Evolutionary conservation across 164 flowering plant species (phyloP).

Genomic region (Saururus chinensis): DNA sequence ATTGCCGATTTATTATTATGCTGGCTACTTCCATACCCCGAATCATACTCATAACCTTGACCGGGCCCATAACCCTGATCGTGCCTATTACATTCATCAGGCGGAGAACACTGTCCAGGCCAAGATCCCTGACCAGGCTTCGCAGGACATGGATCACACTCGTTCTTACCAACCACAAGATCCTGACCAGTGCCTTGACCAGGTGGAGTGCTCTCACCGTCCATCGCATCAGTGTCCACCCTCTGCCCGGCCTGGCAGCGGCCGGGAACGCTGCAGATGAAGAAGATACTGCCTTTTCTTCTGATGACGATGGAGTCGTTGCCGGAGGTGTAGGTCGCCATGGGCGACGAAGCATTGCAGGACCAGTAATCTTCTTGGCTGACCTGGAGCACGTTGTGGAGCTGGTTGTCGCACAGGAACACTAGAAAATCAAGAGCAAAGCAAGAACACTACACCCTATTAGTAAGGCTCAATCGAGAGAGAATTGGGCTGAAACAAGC

Average conservation of each 20-base stretch:
- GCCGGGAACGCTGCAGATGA: conserved; percentile 54
- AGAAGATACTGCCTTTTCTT: conserved; percentile 40
- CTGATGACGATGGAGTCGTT: conserved; percentile 38
- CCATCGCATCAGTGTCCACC: no score
- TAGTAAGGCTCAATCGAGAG: not conserved
- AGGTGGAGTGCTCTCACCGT: no score
- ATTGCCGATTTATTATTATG: no score
- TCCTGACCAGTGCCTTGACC: no score
- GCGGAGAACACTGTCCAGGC: no score
- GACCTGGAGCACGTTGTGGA: conserved; percentile 63
- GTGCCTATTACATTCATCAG: no score
- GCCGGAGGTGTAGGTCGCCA: conserved; percentile 33
- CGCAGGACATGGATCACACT: no score
- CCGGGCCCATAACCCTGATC: no score
- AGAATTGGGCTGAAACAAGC: not conserved
- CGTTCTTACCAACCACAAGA: no score
- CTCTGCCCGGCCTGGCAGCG: conserved; percentile 65
- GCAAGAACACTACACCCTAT: not conserved
- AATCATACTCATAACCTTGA: no score
- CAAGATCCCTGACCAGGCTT: no score
- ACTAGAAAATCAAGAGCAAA: conserved; percentile 20
- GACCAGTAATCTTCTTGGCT: conserved; percentile 28
- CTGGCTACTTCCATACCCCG: no score
- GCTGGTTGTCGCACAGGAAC: conserved; percentile 40
- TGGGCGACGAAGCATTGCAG: conserved; percentile 45